Percentiles rank a stretch among this genome's conserved stretches.
Evolutionary conservation across 805 yeast species (phyloP).

Genomic region (Pachysolen tannophilus): DNA sequence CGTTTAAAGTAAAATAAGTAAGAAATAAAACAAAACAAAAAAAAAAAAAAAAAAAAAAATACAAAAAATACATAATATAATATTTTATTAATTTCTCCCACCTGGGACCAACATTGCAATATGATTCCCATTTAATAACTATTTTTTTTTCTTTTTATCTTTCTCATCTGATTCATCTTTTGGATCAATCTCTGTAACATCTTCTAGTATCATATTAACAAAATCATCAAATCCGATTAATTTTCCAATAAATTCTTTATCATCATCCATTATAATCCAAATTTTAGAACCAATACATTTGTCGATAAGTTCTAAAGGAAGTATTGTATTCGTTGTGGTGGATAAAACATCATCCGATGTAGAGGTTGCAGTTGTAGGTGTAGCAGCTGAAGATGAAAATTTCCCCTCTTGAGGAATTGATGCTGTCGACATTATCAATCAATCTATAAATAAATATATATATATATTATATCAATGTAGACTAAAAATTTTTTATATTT

Average conservation of each 20-base stretch:
- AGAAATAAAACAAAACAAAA: too few relatives aligned
- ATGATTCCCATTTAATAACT: slow-evolving; percentile 65
- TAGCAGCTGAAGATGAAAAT: too few relatives aligned
- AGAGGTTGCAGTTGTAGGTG: not conserved
- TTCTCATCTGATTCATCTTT: slow-evolving; percentile 37
- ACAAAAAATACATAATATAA: too few relatives aligned
- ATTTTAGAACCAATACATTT: slow-evolving; percentile 76
- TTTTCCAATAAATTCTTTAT: slow-evolving; percentile 80
- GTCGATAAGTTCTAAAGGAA: slow-evolving; percentile 85
- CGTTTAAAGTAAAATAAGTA: not conserved
- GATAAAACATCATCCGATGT: too few relatives aligned
- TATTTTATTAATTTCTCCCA: too few relatives aligned
- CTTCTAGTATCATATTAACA: slow-evolving; percentile 82
- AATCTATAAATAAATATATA: too few relatives aligned
- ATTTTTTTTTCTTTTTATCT: slow-evolving; percentile 41
- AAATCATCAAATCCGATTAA: slow-evolving; percentile 92
- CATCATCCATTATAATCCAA: slow-evolving; percentile 57
- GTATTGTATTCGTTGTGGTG: slow-evolving; percentile 16
- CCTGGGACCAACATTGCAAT: slow-evolving; percentile 60
- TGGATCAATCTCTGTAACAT: slow-evolving; percentile 59
- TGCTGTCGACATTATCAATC: slow-evolving; percentile 6
- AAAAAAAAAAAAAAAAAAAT: too few relatives aligned
- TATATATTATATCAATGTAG: not conserved
- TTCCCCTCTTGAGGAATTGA: not conserved
- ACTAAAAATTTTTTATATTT: not conserved